These are phyloP conservation scores for Termitomyces sp. DNA, from an alignment of 768 basidiomycete species.

Conservation along the genomic window DNA sequence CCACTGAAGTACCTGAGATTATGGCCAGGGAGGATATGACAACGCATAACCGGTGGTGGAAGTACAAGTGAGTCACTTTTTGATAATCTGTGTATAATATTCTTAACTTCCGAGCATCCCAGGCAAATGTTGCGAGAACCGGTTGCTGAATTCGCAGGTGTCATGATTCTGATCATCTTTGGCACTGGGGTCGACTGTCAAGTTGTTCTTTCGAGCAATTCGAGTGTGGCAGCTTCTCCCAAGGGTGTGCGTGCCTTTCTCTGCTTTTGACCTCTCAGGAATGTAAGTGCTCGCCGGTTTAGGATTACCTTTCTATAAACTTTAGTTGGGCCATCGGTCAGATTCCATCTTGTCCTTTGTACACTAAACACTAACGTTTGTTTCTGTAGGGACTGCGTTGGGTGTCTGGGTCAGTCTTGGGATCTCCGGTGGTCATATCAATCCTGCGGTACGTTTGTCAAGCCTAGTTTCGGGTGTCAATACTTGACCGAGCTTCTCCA, in stretches of 20 bases:
- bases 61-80: conserved; percentile 20
- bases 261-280: background rate
- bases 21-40: background rate
- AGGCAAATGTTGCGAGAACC: conserved; percentile 31
- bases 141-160: conserved; percentile 53
- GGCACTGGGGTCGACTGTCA: conserved; percentile 50
- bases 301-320: conserved; percentile 40
- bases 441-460: conserved; percentile 27
- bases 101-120: background rate
- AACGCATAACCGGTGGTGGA: conserved; percentile 22
- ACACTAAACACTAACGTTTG: background rate
- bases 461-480: background rate
- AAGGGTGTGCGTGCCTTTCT: conserved; percentile 40
- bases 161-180: conserved; percentile 50
- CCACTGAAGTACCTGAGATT: background rate
- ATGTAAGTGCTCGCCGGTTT: background rate
- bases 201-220: conserved; percentile 38
- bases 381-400: conserved; percentile 33
- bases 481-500: conserved; percentile 16
- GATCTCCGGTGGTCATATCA: conserved; percentile 48
- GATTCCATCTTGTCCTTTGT: background rate
- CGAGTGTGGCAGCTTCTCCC: conserved; percentile 33
- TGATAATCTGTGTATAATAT: background rate
- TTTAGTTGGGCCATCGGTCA: conserved; percentile 44
- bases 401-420: conserved; percentile 48